Evolutionary conservation across 176 grass and related monocot genomes (phyloP), one percentile per base, ranked within the genome.

Genomic region (Chrysopogon serrulatus): DNA sequence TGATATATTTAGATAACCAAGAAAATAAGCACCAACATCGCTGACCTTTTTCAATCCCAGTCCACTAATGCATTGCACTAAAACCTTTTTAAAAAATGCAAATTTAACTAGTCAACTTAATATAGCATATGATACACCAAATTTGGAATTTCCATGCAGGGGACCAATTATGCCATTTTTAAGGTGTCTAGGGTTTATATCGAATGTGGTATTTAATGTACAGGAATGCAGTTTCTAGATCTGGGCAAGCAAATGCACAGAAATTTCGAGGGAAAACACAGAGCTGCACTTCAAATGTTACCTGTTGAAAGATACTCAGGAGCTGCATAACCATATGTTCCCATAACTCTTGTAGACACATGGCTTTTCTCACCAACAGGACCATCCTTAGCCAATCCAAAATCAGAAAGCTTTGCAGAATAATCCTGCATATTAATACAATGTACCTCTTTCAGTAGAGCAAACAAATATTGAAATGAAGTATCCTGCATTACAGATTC

Each of bases 251-350:
- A 79, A 66, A 68, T 48, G 10, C 73, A 32, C 36, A 68, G 24
- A 74, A 88, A 9, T 61, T 47, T 83, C 15, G 42, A 43, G 30
- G 10, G 5, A 44, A 74, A 33, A 82, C 48, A 16, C 9, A 82
- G 43, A 63, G 16, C 18, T 75, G 39, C 68, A 79, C 19, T 48
- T 37, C 51, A 81, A 54, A 90, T 61, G 76, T 85, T 84, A 97
- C 94, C 94, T 82, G 94, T 97, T 81, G 94, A 93, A 79, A 97
- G 85, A 85, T 97, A 97, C 81, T 97, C 94, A 2, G 94, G 94
- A 90, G 94, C 92, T 4, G 94, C 92, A 89, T 97, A 97, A 76
- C 94, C 94, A 54, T 97, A 88, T 62, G 94, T 97, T 78, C 94
- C 94, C 85, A 97, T 90, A 32, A 97, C 90, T 72, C 94, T 94